Base-by-base conservation (phyloP, 495 filamentous ascomycete genomes). In the Hypoxylon lenormandii region DNA sequence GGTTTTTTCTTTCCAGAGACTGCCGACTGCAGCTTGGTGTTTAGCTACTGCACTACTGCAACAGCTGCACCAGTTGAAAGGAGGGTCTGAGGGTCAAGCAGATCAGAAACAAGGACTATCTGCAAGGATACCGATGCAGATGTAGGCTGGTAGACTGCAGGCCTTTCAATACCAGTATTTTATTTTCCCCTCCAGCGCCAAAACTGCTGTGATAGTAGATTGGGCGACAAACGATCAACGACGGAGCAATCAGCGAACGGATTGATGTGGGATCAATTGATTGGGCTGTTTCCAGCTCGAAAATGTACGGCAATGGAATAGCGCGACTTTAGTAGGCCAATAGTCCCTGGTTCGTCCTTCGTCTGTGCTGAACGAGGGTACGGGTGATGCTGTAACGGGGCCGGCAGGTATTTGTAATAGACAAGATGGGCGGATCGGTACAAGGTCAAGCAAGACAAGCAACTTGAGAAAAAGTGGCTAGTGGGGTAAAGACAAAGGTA, bases 91-190 rank as follows among this genome's bases (percentile, higher is more conserved):
- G 43, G 57, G 51, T 28, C 3, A 7, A 33, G 30, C 48, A 47
- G 42, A 53, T 28, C 58, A 69, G 59, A 63, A 61, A 52, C 51
- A 43, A 40, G n/a, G 37, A 52, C 36, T 6, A 4, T 21, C 51
- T 62, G 45, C 65, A 69, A 47, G 65, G 65, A 69, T 69, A 15
- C 42, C 62, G 52, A 69, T 69, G 53, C 65, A 22, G 49, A 30
- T 5, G 42, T 45, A 50, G 48, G 4, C 8, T 5, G 36, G 10
- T 8, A 38, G 13, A 7, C 26, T 38, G 11, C 36, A 2, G 13
- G 53, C 46, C n/a, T n/a, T n/a, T n/a, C n/a, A n/a, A n/a, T n/a
- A 51, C 36, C 30, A 48, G 49, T 55, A 40, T 30, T 36, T 46
- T 38, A 8, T 37, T 43, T 15, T 55, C 50, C 23, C 65, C 46